Evolutionary conservation across 1,139 yeast genomes (phyloP).

Genomic region (Taphrina flavorubra): DNA sequence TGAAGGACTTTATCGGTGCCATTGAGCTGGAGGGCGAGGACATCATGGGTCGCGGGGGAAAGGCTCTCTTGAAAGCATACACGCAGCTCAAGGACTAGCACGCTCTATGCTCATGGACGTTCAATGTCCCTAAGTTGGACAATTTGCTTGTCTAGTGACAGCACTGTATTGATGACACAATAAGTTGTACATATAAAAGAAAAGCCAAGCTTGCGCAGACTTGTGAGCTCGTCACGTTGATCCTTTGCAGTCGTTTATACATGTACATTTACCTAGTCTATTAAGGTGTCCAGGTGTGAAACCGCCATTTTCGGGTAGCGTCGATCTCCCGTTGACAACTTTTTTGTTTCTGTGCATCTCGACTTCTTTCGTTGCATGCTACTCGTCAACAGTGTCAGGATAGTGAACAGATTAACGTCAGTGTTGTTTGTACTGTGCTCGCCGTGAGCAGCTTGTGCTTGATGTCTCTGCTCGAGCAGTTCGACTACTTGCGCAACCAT

Average conservation of each 20-base stretch:
- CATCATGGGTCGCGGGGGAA: conserved; percentile 34
- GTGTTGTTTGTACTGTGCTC: too few species aligned
- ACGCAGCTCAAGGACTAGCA: conserved; percentile 27
- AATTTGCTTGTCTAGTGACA: not conserved
- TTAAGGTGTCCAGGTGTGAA: too few species aligned
- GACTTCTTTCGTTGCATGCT: not conserved
- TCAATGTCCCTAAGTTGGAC: too few species aligned
- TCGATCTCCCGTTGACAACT: conserved; percentile 20
- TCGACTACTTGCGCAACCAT: conserved; percentile 31
- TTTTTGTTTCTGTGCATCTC: conserved; percentile 9
- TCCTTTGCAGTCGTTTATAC: not conserved
- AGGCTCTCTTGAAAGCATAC: conserved; percentile 28
- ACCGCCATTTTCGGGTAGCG: conserved; percentile 11
- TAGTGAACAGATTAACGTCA: not conserved
- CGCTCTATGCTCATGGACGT: not conserved
- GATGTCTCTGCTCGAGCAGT: conserved; percentile 34
- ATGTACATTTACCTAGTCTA: not conserved
- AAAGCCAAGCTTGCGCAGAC: not conserved
- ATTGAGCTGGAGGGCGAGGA: conserved; percentile 31
- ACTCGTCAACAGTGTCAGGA: not conserved
- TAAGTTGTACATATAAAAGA: not conserved
- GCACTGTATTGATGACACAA: conserved; percentile 2
- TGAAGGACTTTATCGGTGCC: conserved; percentile 37
- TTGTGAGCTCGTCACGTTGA: not conserved
- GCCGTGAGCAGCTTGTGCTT: too few species aligned